phyloP scores from a whole-genome alignment of 2,329 filamentous ascomycete genomes.

The Monosporascus sp. region DNA sequence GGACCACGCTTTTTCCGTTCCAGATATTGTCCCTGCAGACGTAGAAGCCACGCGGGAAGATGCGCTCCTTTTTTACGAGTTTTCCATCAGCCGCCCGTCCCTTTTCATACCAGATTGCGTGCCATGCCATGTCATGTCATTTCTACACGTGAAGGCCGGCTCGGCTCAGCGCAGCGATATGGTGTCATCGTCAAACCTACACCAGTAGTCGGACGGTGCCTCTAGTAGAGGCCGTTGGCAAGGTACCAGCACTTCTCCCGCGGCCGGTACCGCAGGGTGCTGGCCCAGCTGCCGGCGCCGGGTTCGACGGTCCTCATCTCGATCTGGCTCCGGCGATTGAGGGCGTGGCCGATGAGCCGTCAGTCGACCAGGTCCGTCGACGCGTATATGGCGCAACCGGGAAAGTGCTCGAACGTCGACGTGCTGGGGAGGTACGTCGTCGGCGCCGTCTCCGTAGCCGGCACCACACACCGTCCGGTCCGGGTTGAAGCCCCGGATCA shows the following conservation, averaged over 20 bases:
- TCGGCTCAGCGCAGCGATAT: no score
- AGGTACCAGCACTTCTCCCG: conserved; percentile 39
- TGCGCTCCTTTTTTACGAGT: conserved; percentile 29
- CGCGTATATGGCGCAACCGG: conserved; percentile 56
- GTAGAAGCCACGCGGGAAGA: conserved; percentile 50
- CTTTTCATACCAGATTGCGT: neutral
- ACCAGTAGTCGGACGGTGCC: conserved; percentile 33
- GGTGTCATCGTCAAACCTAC: conserved; percentile 7
- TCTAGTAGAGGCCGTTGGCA: conserved; percentile 38
- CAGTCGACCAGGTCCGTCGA: conserved; percentile 48
- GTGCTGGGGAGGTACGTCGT: conserved; percentile 51
- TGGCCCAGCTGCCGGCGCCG: conserved; percentile 44
- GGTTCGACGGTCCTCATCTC: conserved; percentile 48
- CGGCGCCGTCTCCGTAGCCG: conserved; percentile 21
- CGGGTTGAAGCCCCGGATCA: conserved; percentile 56
- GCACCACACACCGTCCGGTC: conserved; percentile 47
- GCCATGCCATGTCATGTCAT: no score
- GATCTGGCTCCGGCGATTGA: conserved; percentile 45
- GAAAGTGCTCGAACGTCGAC: conserved; percentile 59
- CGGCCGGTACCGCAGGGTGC: conserved; percentile 39
- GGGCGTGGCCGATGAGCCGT: conserved; percentile 46
- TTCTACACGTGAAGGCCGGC: no score
- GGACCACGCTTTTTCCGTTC: conserved; percentile 44
- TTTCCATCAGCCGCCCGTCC: neutral
- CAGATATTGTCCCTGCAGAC: conserved; percentile 48